phyloP scores from a whole-genome alignment of 768 basidiomycete genomes.

The Pleurotus tuoliensis region DNA sequence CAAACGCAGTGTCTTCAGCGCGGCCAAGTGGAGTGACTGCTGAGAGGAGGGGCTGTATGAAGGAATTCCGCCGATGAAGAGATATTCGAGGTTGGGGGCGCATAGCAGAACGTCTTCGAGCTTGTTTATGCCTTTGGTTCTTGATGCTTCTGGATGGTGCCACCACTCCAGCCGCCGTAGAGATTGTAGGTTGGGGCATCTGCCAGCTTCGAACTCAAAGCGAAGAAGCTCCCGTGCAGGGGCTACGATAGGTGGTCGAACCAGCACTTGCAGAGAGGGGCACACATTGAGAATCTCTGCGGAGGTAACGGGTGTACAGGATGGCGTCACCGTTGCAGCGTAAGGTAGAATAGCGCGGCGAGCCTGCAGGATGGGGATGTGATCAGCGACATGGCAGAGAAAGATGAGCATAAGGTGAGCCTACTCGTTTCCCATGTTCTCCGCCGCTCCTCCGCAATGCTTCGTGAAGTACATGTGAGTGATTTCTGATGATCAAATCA shows the following conservation, averaged over 20 bases:
- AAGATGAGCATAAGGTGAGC: slow-evolving; percentile 11
- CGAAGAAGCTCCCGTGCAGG: slow-evolving; percentile 23
- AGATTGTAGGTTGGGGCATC: slow-evolving; percentile 37
- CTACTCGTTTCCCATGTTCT: slow-evolving; percentile 27
- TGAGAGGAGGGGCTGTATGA: slow-evolving; percentile 24
- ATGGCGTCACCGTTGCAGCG: slow-evolving; percentile 36
- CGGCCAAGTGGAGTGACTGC: slow-evolving; percentile 33
- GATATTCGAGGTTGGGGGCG: slow-evolving; percentile 54
- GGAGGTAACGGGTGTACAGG: slow-evolving; percentile 24
- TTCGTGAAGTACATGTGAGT: slow-evolving; percentile 25
- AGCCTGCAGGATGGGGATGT: slow-evolving; percentile 30
- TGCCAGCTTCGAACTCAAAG: slow-evolving; percentile 52
- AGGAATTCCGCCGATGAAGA: slow-evolving; percentile 48
- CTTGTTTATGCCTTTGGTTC: slow-evolving; percentile 65
- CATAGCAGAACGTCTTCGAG: slow-evolving; percentile 45
- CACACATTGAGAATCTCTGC: slow-evolving; percentile 48
- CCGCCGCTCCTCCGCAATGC: slow-evolving; percentile 24
- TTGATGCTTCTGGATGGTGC: slow-evolving; percentile 53
- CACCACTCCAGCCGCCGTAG: slow-evolving; percentile 69
- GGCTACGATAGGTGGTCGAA: slow-evolving; percentile 37
- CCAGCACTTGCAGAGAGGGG: slow-evolving; percentile 48
- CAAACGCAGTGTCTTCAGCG: slow-evolving; percentile 52
- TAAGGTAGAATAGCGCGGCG: slow-evolving; percentile 60
- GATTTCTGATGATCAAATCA: slow-evolving; percentile 17
- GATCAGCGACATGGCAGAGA: slow-evolving; percentile 5